Percentiles rank a stretch among this genome's conserved stretches.
These are phyloP conservation scores for Poa annua DNA, from an alignment of 176 grass and related monocot genomes.

Conservation along the genomic window DNA sequence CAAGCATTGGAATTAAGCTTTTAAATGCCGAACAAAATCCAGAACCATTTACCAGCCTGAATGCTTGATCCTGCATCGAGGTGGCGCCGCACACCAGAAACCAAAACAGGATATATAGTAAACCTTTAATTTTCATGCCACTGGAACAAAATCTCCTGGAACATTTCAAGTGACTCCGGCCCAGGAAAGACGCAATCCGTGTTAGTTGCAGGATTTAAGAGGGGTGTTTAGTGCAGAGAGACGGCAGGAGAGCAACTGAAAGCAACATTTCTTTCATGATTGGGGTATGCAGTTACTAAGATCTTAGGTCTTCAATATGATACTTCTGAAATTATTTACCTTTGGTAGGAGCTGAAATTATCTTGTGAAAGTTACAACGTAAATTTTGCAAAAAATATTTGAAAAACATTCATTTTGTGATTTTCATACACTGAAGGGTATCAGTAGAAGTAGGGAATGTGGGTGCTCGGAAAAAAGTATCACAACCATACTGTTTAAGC, in stretches of 20 bases:
- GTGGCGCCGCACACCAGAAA: no score
- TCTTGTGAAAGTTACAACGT: no score
- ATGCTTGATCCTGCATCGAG: no score
- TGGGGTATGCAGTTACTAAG: conserved; percentile 35
- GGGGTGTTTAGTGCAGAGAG: not conserved
- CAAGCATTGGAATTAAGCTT: no score
- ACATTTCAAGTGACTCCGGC: no score
- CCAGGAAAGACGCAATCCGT: no score
- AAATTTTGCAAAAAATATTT: not conserved
- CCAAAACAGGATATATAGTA: no score
- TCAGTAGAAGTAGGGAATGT: not conserved
- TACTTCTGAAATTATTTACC: not conserved
- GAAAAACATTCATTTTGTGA: not conserved
- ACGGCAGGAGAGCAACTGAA: conserved; percentile 23
- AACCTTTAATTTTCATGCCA: no score
- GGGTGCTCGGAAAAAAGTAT: conserved; percentile 28
- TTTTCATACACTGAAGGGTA: not conserved
- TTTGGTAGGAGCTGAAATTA: not conserved
- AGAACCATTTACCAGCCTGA: no score
- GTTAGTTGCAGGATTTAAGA: no score
- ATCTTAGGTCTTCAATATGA: not conserved
- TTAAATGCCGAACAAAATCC: no score
- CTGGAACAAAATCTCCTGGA: no score
- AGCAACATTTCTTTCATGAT: not conserved
- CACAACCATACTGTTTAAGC: not conserved